Conservation (phyloP, 371 early-diverging fungal species). For the Mortierella sp. region DNA sequence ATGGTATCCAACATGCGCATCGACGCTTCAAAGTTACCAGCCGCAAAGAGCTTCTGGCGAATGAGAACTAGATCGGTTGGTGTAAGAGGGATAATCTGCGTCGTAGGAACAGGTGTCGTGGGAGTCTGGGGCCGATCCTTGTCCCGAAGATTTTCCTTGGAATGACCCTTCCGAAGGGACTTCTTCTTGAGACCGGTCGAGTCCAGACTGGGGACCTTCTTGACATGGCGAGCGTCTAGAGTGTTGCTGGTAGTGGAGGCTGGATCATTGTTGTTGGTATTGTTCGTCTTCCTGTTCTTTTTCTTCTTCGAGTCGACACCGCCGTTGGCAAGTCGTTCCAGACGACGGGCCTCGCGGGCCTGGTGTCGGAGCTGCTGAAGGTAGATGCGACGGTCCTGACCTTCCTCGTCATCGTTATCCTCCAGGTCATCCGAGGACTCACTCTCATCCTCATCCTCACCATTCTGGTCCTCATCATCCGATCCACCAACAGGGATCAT, state of each 20-base stretch:
- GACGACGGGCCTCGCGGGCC: conserved; percentile 48
- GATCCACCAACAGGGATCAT: conserved; percentile 19
- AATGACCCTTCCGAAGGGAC: conserved; percentile 34
- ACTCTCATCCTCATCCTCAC: conserved; percentile 49
- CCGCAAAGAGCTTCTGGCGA: conserved; percentile 56
- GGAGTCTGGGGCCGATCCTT: conserved; percentile 50
- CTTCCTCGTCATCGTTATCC: conserved; percentile 52
- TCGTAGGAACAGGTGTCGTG: conserved; percentile 53
- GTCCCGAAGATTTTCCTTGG: conserved; percentile 38
- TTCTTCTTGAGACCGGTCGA: conserved; percentile 29
- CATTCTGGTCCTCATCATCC: conserved; percentile 26
- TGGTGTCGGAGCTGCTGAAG: conserved; percentile 45
- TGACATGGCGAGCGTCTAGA: conserved; percentile 1
- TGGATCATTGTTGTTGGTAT: conserved; percentile 5
- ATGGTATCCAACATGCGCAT: conserved; percentile 58
- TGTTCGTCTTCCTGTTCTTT: conserved; percentile 10
- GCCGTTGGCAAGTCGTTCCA: conserved; percentile 45
- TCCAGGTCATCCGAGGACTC: conserved; percentile 51
- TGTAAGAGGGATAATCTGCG: conserved; percentile 51
- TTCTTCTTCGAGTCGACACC: conserved; percentile 11
- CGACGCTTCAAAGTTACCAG: conserved; percentile 57
- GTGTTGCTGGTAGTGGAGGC: background rate
- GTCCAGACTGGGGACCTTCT: conserved; percentile 22
- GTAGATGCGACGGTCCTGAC: conserved; percentile 55
- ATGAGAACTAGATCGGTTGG: conserved; percentile 51